A percentile compares a stretch with the other conserved stretches of the same genome.
Conservation (phyloP, 179 eudicot genomes). For the Pouteria campechiana region DNA sequence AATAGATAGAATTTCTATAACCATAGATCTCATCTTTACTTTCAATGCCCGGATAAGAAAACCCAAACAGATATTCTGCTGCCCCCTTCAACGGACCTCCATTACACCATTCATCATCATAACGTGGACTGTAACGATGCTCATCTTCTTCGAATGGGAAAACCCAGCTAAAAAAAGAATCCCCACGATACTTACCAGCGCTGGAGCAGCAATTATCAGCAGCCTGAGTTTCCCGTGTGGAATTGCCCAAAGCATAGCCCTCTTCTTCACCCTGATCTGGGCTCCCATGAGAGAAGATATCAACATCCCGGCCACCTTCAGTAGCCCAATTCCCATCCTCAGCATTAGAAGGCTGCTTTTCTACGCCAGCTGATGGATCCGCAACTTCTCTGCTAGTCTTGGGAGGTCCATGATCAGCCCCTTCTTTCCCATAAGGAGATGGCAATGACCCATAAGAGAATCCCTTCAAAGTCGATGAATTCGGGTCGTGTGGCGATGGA, state of each 20-base stretch:
- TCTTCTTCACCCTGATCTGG: neutral
- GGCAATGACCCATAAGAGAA: constrained; percentile 14
- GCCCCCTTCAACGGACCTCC: constrained; percentile 33
- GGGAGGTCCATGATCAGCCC: neutral
- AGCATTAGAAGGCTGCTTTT: constrained; percentile 6
- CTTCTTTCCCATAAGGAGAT: constrained; percentile 25
- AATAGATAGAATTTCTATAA: no score
- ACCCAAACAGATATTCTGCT: constrained; percentile 65
- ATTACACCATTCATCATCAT: constrained; percentile 10
- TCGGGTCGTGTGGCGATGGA: constrained; percentile 12
- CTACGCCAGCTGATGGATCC: neutral
- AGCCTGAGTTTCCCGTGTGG: constrained; percentile 13
- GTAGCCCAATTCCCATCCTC: constrained; percentile 6
- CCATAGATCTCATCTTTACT: no score
- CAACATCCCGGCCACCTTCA: no score
- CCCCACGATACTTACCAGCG: constrained; percentile 51
- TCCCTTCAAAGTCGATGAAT: neutral
- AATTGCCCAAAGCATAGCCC: constrained; percentile 5
- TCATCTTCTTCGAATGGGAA: constrained; percentile 36
- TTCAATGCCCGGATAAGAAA: no score
- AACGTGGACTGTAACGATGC: neutral
- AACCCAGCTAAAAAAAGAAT: constrained; percentile 71
- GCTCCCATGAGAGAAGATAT: no score
- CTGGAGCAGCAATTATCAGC: constrained; percentile 53
- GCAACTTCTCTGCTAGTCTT: constrained; percentile 1